Evolutionary conservation across 352 stramenopile species (phyloP), one percentile per base, ranked within the genome.

Genomic region (Plasmopara muralis): DNA sequence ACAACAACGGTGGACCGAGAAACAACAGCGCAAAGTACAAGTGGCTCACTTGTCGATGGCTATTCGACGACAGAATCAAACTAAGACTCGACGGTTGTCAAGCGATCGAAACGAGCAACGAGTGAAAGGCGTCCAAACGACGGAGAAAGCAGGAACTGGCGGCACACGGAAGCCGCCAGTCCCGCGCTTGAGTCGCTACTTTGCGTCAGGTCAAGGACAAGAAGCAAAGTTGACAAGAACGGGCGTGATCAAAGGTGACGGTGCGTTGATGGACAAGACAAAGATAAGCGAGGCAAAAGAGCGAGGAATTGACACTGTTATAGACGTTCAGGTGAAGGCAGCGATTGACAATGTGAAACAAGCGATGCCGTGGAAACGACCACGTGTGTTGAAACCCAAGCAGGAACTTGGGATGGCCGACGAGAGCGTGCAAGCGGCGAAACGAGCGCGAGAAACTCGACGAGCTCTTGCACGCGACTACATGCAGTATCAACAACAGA

Each of bases 401-500:
- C 50, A 57, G 18, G 47, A 6, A 28, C n/a, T 13, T 31, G 28
- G 14, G 8, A 4, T n/a, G 10, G 31, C 20, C 47, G 16, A 16
- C 25, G 35, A 9, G 29, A 43, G 47, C 53, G 39, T 20, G 15
- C 12, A 53, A 34, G 56, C 53, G 16, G 46, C 44, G 15, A 20
- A 29, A n/a, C 30, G 50, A 62, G 72, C 82, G 31, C 66, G 53
- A 4, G 43, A 66, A 14, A 56, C 86, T 34, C 56, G 80, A n/a
- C 64, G 80, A 46, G 77, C 63, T 20, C 53, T 85, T 16, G 80
- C 73, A 15, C 60, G 80, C 10, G 80, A 87, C 45, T 87, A 76
- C 30, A 88, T 90, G 62, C 43, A 72, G n/a, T 16, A 83, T 6
- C 77, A 90, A 42, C 78, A 82, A 49, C 65, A 74, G 9, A 73